These are phyloP conservation scores for Digitaria exilis DNA, from an alignment of 202 grass and related monocot genomes.

Conservation along the genomic window DNA sequence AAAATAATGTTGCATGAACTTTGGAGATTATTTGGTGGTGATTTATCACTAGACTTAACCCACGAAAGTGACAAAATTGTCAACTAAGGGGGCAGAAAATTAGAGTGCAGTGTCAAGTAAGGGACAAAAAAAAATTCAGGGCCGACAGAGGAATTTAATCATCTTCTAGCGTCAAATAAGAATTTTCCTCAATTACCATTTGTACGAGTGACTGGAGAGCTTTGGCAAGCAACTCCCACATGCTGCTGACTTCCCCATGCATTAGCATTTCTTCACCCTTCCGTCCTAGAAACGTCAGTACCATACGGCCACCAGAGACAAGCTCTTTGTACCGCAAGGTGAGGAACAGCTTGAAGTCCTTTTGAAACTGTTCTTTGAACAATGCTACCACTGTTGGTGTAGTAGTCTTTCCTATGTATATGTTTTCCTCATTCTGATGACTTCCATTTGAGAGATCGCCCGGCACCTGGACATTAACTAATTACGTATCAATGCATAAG, in stretches of 20 bases:
- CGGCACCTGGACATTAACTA: neutral
- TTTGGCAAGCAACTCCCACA: neutral
- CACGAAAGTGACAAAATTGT: too few species aligned
- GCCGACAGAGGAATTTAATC: too few species aligned
- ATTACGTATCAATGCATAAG: neutral
- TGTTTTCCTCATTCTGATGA: neutral
- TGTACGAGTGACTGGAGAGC: neutral
- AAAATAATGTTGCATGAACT: too few species aligned
- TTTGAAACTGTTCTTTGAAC: neutral
- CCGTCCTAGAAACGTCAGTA: neutral
- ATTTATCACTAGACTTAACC: too few species aligned
- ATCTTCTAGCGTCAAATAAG: too few species aligned
- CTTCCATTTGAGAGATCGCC: neutral
- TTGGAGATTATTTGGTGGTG: too few species aligned
- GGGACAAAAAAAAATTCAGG: too few species aligned
- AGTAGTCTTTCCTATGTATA: conserved; percentile 13
- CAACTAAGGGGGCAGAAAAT: too few species aligned
- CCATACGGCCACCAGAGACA: neutral
- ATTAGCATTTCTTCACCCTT: neutral
- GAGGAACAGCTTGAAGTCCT: conserved; percentile 5
- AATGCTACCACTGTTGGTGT: neutral
- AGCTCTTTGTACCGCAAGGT: neutral
- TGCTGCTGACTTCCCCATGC: neutral
- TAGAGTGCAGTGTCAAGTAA: too few species aligned
- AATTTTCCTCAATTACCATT: too few species aligned